These are phyloP conservation scores for Plasmodium cynomolgi DNA, from an alignment of 169 alveolate genomes.

Conservation along the genomic window DNA sequence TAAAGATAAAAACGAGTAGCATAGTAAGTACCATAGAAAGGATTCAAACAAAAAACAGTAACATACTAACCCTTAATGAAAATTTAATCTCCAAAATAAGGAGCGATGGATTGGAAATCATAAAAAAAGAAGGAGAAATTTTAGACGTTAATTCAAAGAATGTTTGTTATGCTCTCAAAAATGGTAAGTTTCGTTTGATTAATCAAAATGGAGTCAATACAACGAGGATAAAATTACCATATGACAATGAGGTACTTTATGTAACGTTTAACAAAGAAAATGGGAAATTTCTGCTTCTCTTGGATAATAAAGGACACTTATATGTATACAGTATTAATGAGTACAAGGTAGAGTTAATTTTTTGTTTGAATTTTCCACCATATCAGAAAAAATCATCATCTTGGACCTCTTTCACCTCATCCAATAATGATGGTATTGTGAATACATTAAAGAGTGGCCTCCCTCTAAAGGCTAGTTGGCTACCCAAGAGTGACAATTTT, in stretches of 20 bases:
- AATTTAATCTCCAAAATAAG: constrained; percentile 59
- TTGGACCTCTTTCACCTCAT: neutral
- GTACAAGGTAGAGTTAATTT: constrained; percentile 23
- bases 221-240: constrained; percentile 55
- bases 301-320: constrained; percentile 67
- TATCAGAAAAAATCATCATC: constrained; percentile 13
- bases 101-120: constrained; percentile 46
- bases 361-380: constrained; percentile 59
- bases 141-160: constrained; percentile 68
- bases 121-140: constrained; percentile 70
- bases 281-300: constrained; percentile 45
- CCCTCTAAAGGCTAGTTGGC: constrained; percentile 70
- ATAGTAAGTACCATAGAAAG: constrained; percentile 8
- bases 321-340: constrained; percentile 69
- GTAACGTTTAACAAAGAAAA: constrained; percentile 52
- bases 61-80: constrained; percentile 33
- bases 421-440: neutral
- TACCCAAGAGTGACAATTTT: constrained; percentile 60
- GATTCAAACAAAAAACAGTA: neutral
- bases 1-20: constrained; percentile 14
- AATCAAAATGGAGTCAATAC: constrained; percentile 72
- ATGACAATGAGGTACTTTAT: constrained; percentile 64
- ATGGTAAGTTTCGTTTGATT: constrained; percentile 71
- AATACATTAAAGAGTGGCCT: constrained; percentile 15
- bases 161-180: constrained; percentile 61